A percentile compares a stretch with the other conserved stretches of the same genome.
Conservation (phyloP, 1,139 yeast genomes). For the Diutina scorzettiae region DNA sequence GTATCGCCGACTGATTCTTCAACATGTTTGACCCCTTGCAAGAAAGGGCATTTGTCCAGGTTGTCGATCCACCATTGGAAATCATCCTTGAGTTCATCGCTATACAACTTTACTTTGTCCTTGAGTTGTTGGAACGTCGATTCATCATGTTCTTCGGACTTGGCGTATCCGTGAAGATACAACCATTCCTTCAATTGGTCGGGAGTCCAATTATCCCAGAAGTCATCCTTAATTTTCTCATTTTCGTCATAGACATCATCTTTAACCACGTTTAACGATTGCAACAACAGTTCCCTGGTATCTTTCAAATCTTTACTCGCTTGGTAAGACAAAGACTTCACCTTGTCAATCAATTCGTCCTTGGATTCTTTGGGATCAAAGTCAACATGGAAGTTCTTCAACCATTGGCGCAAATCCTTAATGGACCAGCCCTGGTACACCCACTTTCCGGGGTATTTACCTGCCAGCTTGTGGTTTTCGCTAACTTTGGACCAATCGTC, state of each 20-base stretch:
- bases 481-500: constrained; percentile 26
- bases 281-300: constrained; percentile 25
- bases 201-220: constrained; percentile 29
- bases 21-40: constrained; percentile 12
- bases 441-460: constrained; percentile 40
- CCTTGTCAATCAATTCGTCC: constrained; percentile 30
- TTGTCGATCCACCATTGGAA: constrained; percentile 24
- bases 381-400: constrained; percentile 30
- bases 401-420: constrained; percentile 34
- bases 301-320: constrained; percentile 24
- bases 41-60: constrained; percentile 12
- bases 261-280: constrained; percentile 23
- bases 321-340: constrained; percentile 29
- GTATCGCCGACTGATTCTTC: constrained; percentile 31
- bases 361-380: constrained; percentile 26
- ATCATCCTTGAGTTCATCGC: constrained; percentile 30
- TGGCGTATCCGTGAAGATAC: constrained; percentile 16
- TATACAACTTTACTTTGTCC: constrained; percentile 12
- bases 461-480: constrained; percentile 23
- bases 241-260: constrained; percentile 25
- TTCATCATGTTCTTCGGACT: constrained; percentile 14
- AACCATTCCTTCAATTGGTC: constrained; percentile 23
- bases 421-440: constrained; percentile 35
- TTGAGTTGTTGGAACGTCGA: constrained; percentile 13
- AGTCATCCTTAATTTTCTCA: constrained; percentile 30